Evolutionary conservation across 2,329 filamentous ascomycete genomes (phyloP).

Genomic region (Rutstroemia sp.): DNA sequence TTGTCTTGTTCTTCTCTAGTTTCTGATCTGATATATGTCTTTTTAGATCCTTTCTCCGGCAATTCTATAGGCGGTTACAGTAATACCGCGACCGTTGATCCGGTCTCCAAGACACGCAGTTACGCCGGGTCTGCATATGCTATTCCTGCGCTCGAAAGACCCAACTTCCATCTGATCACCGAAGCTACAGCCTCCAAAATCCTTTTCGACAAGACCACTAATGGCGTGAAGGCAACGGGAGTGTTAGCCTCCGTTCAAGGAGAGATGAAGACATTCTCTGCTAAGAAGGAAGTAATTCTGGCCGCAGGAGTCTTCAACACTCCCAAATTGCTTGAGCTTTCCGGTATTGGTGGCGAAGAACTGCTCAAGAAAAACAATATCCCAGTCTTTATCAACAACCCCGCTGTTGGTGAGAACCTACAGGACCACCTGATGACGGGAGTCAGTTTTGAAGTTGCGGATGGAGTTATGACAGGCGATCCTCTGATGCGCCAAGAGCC

Average conservation of each 20-base stretch:
- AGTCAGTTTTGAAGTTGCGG: constrained; percentile 4
- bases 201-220: not conserved
- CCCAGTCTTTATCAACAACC: constrained; percentile 34
- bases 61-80: not conserved
- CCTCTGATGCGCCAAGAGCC: constrained; percentile 9
- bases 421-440: constrained; percentile 33
- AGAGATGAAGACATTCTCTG: constrained; percentile 11
- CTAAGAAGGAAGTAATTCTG: constrained; percentile 40
- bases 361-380: constrained; percentile 39
- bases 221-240: not conserved
- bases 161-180: constrained; percentile 8
- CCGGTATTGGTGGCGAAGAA: constrained; percentile 39
- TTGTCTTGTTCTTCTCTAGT: not conserved
- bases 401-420: constrained; percentile 45
- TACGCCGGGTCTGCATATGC: constrained; percentile 6
- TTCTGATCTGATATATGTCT: no score
- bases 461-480: constrained; percentile 3
- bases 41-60: constrained; percentile 1
- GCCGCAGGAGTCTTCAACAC: constrained; percentile 44
- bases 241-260: not conserved
- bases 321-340: constrained; percentile 44
- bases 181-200: not conserved
- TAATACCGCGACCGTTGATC: not conserved
- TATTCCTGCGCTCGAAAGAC: not conserved
- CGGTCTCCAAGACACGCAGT: not conserved